These are phyloP conservation scores for Candida vaughaniae DNA, from an alignment of 805 yeast species.

Conservation along the genomic window DNA sequence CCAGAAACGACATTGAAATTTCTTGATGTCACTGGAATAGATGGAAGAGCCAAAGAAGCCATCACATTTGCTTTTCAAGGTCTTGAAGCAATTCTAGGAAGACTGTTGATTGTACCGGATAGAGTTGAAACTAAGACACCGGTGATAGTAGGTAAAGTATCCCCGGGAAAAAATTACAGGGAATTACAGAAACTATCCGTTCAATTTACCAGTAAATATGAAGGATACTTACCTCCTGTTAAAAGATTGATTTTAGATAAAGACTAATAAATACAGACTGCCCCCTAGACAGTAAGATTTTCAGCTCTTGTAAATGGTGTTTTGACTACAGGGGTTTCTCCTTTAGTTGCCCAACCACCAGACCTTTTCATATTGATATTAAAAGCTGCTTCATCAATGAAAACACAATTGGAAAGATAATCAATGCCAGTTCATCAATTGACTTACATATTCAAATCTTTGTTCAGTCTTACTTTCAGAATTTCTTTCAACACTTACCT, in stretches of 20 bases:
- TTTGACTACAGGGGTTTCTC: constrained; percentile 13
- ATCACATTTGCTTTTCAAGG: constrained; percentile 24
- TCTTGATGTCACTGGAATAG: constrained; percentile 13
- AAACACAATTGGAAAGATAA: constrained; percentile 10
- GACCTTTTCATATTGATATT: constrained; percentile 12
- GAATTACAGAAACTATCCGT: constrained; percentile 15
- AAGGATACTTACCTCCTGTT: constrained; percentile 13
- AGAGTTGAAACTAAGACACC: constrained; percentile 17
- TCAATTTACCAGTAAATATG: constrained; percentile 16
- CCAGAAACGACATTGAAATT: constrained; percentile 19
- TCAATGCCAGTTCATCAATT: too few relatives aligned
- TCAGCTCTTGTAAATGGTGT: constrained; percentile 9
- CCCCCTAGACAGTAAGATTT: constrained; percentile 7
- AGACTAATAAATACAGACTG: too few relatives aligned
- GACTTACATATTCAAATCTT: constrained; percentile 8
- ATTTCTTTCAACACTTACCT: constrained; percentile 11
- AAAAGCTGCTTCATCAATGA: constrained; percentile 17
- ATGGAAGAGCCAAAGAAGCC: constrained; percentile 19
- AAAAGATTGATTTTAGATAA: constrained; percentile 6
- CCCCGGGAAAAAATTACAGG: constrained; percentile 24
- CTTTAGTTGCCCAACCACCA: constrained; percentile 12
- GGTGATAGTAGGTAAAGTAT: constrained; percentile 20
- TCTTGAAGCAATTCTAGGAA: constrained; percentile 20
- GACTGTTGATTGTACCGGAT: constrained; percentile 20
- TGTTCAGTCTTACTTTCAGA: constrained; percentile 7